phyloP scores from a whole-genome alignment of 75 land plant species.

The Cupressus sempervirens region DNA sequence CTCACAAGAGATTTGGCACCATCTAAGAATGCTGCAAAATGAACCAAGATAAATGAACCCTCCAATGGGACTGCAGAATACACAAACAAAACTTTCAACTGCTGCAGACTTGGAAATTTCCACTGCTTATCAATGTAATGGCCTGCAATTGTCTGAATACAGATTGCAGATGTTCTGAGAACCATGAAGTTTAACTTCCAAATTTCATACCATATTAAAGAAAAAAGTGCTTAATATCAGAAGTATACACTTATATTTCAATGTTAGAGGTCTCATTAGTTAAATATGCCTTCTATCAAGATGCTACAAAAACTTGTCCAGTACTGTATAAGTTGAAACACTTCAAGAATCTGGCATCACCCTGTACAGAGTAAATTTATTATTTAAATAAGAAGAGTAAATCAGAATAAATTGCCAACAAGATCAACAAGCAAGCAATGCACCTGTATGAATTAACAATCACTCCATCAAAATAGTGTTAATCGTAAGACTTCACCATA shows the following conservation, averaged over 20 bases:
- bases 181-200: not conserved
- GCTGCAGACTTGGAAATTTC: not conserved
- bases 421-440: not conserved
- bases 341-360: not conserved
- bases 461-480: not conserved
- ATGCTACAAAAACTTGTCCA: not conserved
- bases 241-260: not conserved
- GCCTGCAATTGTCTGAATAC: not conserved
- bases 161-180: not conserved
- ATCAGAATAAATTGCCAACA: not conserved
- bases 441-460: not conserved
- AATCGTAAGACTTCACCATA: not conserved
- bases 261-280: not conserved
- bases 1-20: not conserved
- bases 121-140: not conserved
- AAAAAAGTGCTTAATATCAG: not conserved
- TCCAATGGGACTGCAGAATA: not conserved
- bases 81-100: not conserved
- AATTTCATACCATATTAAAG: not conserved
- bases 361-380: not conserved
- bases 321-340: not conserved
- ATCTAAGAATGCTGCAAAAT: not conserved
- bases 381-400: not conserved
- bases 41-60: not conserved
- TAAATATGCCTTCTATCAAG: not conserved